Percentiles rank a stretch among this genome's conserved stretches.
Evolutionary conservation across 345 rosid genomes (phyloP).

Genomic region (Isatis tinctoria): DNA sequence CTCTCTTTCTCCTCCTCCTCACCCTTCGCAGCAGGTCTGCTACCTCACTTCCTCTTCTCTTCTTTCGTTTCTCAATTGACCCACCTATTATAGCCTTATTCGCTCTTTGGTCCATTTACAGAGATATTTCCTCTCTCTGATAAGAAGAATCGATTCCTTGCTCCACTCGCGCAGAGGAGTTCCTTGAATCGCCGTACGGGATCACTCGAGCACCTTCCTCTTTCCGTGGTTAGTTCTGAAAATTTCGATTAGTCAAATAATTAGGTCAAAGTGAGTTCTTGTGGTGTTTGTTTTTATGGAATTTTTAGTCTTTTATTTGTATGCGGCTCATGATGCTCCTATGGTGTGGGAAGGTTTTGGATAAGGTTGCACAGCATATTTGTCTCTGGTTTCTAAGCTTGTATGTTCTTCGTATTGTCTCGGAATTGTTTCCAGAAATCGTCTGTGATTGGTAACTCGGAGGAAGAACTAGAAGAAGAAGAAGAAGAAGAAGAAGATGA

Average conservation of each 20-base stretch:
- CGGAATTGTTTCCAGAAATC: slow-evolving; percentile 8
- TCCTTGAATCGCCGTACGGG: slow-evolving; percentile 1
- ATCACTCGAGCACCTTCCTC: slow-evolving; percentile 2
- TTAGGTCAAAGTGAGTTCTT: background rate
- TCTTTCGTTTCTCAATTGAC: slow-evolving; percentile 1
- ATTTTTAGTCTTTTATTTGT: background rate
- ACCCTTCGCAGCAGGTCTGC: slow-evolving; percentile 14
- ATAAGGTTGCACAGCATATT: slow-evolving; percentile 17
- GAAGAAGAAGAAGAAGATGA: slow-evolving; percentile 5
- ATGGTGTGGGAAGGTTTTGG: slow-evolving; percentile 2
- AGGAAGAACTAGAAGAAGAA: slow-evolving; percentile 28
- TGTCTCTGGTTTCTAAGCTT: background rate
- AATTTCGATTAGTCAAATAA: background rate
- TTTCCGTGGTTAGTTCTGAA: slow-evolving; percentile 22
- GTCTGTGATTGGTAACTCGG: slow-evolving; percentile 23
- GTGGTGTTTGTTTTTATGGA: background rate
- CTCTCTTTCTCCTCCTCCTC: background rate
- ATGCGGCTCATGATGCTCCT: background rate
- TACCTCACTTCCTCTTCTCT: background rate
- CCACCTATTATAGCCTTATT: background rate
- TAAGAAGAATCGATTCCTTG: slow-evolving; percentile 2
- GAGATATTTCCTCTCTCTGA: slow-evolving; percentile 5
- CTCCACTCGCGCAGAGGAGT: slow-evolving; percentile 1
- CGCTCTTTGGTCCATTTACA: slow-evolving; percentile 5
- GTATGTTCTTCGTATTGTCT: background rate